Evolutionary conservation across 2,329 filamentous ascomycete genomes (phyloP), one percentile per base, ranked within the genome.

Genomic region (Ascochyta koolunga): DNA sequence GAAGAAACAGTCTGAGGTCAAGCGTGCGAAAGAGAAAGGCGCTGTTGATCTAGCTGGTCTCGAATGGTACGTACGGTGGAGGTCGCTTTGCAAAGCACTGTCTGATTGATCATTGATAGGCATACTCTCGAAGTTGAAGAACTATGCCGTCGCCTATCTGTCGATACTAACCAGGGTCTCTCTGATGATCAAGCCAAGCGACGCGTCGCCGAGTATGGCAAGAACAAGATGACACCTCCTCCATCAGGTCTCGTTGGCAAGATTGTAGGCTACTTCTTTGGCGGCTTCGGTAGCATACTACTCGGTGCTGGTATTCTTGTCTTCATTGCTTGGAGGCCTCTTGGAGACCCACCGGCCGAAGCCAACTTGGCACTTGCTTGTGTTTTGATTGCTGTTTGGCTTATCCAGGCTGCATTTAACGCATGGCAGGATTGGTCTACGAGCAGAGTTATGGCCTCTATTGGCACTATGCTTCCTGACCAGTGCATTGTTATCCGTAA

Each of bases 401-500:
- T 79, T 44, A 73, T 78, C n/a, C 79, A 81, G 51, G 79, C 79
- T 10, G 70, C 67, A 1, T 81, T 81, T 58, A 83, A 78, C 2
- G 92, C 91, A 76, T 80, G 76, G 72, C 78, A 79, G 58, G 89
- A 93, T 69, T 93, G 89, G 84, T 90, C 88, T 2, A 89, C 88
- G 0, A 88, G 84, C 1, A 79, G 86, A 5, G 89, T 91, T 50
- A 93, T 93, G 90, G 84, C 86, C 16, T 90, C 88, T 0, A 93
- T 93, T 69, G 89, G 87, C 41, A 87, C 83, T 16, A 90, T 93
- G 89, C 79, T 93, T n/a, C 89, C 89, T 0, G 89, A 91, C 62
- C 80, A 86, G 54, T 90, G 87, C 63, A 77, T 86, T 22, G 80
- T 89, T 7, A 74, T 89, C 6, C 83, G 89, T 18, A 83, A 89